These are phyloP conservation scores for Trichoderma koningiopsis DNA, from an alignment of 2,329 filamentous ascomycete species.

Conservation along the genomic window DNA sequence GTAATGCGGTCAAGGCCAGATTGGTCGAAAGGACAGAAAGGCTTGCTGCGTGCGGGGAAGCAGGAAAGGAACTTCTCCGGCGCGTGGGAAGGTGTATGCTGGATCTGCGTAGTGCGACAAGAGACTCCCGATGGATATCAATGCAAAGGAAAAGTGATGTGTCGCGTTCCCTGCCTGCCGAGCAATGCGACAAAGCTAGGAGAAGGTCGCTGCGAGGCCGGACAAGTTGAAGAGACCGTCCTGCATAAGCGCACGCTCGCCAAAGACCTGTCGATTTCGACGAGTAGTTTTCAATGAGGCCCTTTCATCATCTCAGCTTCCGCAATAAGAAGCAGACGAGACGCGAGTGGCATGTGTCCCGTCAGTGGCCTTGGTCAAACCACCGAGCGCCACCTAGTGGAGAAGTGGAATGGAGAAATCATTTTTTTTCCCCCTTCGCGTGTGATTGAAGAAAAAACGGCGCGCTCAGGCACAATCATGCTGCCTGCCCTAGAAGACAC, in stretches of 20 bases:
- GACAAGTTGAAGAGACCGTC: constrained; percentile 3
- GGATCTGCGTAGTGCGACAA: constrained; percentile 14
- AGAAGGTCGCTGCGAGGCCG: constrained; percentile 10
- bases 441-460: constrained; percentile 11
- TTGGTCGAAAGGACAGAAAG: constrained; percentile 1
- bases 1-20: neutral
- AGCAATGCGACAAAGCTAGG: constrained; percentile 15
- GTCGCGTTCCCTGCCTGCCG: constrained; percentile 18
- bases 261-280: constrained; percentile 3
- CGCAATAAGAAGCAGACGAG: constrained; percentile 11
- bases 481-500: constrained; percentile 17
- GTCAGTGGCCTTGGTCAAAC: neutral
- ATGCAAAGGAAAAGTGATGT: constrained; percentile 14
- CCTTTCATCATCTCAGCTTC: constrained; percentile 8
- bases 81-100: constrained; percentile 14
- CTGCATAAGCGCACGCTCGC: constrained; percentile 19
- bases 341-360: constrained; percentile 13
- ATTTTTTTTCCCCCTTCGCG: constrained; percentile 1
- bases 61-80: constrained; percentile 10
- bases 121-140: constrained; percentile 8
- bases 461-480: constrained; percentile 10
- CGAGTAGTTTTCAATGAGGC: constrained; percentile 10
- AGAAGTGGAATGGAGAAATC: neutral
- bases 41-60: constrained; percentile 21
- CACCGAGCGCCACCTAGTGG: constrained; percentile 12